Evolutionary conservation across 805 yeast genomes (phyloP).

Genomic region (Kodamaea jinghongensis): DNA sequence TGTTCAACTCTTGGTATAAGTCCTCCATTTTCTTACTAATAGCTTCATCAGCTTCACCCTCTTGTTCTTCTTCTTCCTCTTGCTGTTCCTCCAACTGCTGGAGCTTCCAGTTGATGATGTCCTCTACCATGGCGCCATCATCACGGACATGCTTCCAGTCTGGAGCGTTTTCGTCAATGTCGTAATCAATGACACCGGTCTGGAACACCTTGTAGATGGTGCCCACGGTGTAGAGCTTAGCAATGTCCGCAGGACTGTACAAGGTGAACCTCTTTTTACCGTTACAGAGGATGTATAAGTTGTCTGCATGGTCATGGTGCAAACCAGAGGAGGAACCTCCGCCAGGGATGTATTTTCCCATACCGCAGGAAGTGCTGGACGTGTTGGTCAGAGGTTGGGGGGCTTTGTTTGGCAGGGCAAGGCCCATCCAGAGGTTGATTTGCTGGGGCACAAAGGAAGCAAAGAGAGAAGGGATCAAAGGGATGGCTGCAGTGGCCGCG

Average conservation of each 20-base stretch:
- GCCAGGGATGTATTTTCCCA: slow-evolving; percentile 43
- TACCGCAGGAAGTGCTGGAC: slow-evolving; percentile 19
- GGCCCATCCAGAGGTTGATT: slow-evolving; percentile 73
- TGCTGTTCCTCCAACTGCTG: slow-evolving; percentile 20
- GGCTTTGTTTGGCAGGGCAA: slow-evolving; percentile 17
- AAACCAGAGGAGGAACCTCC: slow-evolving; percentile 65
- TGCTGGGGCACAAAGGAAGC: slow-evolving; percentile 58
- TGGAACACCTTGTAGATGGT: slow-evolving; percentile 47
- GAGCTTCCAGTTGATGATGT: slow-evolving; percentile 45
- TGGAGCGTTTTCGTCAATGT: slow-evolving; percentile 51
- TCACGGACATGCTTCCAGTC: slow-evolving; percentile 60
- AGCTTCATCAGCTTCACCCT: slow-evolving; percentile 14
- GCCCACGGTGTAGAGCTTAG: slow-evolving; percentile 62
- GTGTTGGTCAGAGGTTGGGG: slow-evolving; percentile 4
- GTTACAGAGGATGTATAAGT: slow-evolving; percentile 57
- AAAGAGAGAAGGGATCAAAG: slow-evolving; percentile 47
- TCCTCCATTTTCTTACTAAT: neutral
- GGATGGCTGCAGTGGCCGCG: slow-evolving; percentile 15
- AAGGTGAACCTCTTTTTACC: slow-evolving; percentile 69
- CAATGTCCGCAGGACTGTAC: slow-evolving; percentile 62
- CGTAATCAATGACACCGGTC: slow-evolving; percentile 70
- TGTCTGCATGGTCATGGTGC: slow-evolving; percentile 82
- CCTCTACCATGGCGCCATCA: slow-evolving; percentile 59
- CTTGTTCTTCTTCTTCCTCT: slow-evolving; percentile 15
- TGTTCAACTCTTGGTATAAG: slow-evolving; percentile 16